A percentile compares a stretch with the other conserved stretches of the same genome.
phyloP scores from a whole-genome alignment of 2,329 filamentous ascomycete species.

The Clonostachys chloroleuca region DNA sequence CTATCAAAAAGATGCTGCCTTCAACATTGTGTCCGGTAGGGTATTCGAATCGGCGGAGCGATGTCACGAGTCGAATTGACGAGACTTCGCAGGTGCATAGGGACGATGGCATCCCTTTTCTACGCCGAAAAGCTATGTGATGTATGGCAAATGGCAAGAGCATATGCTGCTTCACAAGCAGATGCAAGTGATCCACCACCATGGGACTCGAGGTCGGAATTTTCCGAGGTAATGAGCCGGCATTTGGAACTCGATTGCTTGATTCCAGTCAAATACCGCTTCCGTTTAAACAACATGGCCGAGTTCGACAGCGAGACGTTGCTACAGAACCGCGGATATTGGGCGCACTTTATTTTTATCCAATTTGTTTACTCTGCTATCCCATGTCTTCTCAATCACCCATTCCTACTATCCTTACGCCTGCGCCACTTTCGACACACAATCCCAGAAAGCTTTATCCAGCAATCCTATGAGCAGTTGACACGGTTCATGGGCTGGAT shows the following conservation, averaged over 20 bases:
- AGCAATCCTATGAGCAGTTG: conserved; percentile 46
- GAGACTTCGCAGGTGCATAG: conserved; percentile 2
- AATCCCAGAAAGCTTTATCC: conserved; percentile 49
- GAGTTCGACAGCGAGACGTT: conserved; percentile 33
- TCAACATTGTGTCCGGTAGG: too few species aligned
- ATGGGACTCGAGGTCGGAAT: conserved; percentile 45
- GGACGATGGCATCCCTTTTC: conserved; percentile 32
- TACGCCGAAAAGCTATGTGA: conserved; percentile 38
- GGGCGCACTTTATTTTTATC: conserved; percentile 46
- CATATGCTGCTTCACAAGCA: conserved; percentile 39
- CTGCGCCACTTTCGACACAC: conserved; percentile 45
- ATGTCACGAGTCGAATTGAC: too few species aligned
- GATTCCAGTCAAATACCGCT: conserved; percentile 44
- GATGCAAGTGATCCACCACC: conserved; percentile 29
- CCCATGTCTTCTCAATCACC: conserved; percentile 47
- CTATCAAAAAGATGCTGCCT: too few species aligned
- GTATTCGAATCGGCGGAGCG: too few species aligned
- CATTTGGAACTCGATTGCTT: conserved; percentile 48
- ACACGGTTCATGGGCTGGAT: conserved; percentile 48
- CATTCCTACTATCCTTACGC: conserved; percentile 45
- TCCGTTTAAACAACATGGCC: conserved; percentile 39
- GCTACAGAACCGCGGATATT: conserved; percentile 40
- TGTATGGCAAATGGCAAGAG: conserved; percentile 39
- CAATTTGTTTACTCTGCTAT: conserved; percentile 50
- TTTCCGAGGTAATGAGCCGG: conserved; percentile 40